These are phyloP conservation scores for Hemisphaericaspora xylofermentans DNA, from an alignment of 1,139 yeast species.

Conservation along the genomic window DNA sequence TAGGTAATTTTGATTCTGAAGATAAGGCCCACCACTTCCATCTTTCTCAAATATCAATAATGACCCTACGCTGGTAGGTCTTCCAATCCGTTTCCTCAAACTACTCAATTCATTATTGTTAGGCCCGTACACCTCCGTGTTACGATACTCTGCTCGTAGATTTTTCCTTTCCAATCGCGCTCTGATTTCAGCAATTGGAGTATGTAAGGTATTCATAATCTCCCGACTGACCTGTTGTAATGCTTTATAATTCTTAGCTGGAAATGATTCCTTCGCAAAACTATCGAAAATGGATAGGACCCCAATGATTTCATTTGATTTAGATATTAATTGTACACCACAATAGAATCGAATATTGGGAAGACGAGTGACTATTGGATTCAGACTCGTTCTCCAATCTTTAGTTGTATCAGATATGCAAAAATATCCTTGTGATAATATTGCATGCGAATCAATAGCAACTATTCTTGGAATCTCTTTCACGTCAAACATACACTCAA, in stretches of 20 bases:
- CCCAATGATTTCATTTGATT: slow-evolving; percentile 48
- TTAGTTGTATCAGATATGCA: slow-evolving; percentile 55
- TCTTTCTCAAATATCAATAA: slow-evolving; percentile 53
- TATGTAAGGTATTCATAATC: slow-evolving; percentile 43
- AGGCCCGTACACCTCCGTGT: slow-evolving; percentile 6
- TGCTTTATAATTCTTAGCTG: slow-evolving; percentile 29
- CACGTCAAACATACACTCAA: slow-evolving; percentile 45
- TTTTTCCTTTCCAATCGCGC: slow-evolving; percentile 2
- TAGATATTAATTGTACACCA: slow-evolving; percentile 54
- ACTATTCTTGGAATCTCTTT: slow-evolving; percentile 53
- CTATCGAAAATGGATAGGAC: slow-evolving; percentile 61
- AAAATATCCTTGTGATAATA: slow-evolving; percentile 56
- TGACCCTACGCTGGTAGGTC: slow-evolving; percentile 48
- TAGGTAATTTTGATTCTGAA: slow-evolving; percentile 45
- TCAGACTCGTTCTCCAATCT: slow-evolving; percentile 65
- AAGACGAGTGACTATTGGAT: slow-evolving; percentile 61
- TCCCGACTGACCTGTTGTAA: slow-evolving; percentile 41
- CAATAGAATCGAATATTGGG: slow-evolving; percentile 62
- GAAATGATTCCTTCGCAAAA: slow-evolving; percentile 38
- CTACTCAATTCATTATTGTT: slow-evolving; percentile 24
- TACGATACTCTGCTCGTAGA: not conserved
- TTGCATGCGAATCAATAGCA: slow-evolving; percentile 66
- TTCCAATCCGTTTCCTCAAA: slow-evolving; percentile 41
- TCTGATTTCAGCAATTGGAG: slow-evolving; percentile 25
- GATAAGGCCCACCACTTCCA: slow-evolving; percentile 60